phyloP scores from a whole-genome alignment of 768 basidiomycete species.

The Suillus subluteus region DNA sequence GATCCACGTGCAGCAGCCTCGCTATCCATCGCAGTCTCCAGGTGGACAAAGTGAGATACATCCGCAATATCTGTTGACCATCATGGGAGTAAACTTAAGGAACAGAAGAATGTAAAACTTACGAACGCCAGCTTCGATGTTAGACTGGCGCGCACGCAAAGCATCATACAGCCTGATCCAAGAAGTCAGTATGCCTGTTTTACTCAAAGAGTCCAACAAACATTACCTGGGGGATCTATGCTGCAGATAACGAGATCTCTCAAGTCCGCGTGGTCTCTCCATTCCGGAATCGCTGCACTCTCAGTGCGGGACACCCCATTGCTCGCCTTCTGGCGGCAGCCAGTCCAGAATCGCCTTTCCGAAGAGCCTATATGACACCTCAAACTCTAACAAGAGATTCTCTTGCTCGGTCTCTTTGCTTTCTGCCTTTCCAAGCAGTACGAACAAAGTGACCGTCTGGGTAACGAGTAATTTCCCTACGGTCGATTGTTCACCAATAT shows the following conservation, averaged over 20 bases:
- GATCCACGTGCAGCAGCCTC: conserved; percentile 97
- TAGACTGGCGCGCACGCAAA: conserved; percentile 79
- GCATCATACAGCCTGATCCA: conserved; percentile 87
- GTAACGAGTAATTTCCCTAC: conserved; percentile 87
- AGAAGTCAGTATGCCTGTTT: conserved; percentile 14
- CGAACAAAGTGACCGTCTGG: conserved; percentile 98
- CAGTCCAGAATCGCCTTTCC: conserved; percentile 93
- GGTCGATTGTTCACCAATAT: too few species aligned
- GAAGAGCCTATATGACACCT: conserved; percentile 95
- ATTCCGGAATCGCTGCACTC: conserved; percentile 50
- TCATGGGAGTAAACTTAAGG: conserved; percentile 6
- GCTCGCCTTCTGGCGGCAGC: conserved; percentile 85
- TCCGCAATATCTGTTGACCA: conserved; percentile 88
- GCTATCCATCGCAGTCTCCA: conserved; percentile 94
- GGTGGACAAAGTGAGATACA: conserved; percentile 92
- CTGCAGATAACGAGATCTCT: conserved; percentile 88
- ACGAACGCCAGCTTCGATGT: conserved; percentile 98
- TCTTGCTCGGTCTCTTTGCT: conserved; percentile 97
- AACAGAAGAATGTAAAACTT: conserved; percentile 42
- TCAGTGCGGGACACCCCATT: conserved; percentile 90
- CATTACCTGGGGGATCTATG: conserved; percentile 90
- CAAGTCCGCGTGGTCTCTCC: conserved; percentile 88
- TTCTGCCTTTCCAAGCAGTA: conserved; percentile 85
- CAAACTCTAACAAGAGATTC: conserved; percentile 89
- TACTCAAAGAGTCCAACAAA: background rate